Evolutionary conservation across 805 yeast species (phyloP), one percentile per base, ranked within the genome.

Genomic region (Lachancea nothofagi): DNA sequence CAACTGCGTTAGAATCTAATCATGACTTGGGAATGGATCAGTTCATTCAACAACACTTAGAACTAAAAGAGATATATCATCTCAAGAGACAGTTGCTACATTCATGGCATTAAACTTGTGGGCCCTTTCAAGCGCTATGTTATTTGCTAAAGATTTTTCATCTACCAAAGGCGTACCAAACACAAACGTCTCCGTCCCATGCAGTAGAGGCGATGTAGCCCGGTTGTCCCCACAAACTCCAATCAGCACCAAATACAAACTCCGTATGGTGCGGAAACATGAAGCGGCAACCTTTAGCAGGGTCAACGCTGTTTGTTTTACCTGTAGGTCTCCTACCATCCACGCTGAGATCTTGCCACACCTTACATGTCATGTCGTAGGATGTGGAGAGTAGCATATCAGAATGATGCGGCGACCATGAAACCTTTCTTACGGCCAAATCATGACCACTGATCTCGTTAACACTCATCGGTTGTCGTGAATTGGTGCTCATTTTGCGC

Each of bases 121-220:
- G 19, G 28, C 13, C 28, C 13, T 25, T n/a, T 2, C 28, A 18
- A n/a, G 29, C 24, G 29, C 9, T 27, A 13, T 21, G 15, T 9
- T n/a, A n/a, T n/a, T n/a, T n/a, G n/a, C 33, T 7, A 26, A 30
- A 12, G 7, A 6, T 12, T 20, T 9, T 20, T 21, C 20, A 27
- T 22, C 27, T 28, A n/a, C 17, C 21, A 20, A 35, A 46, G 1
- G 84, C 76, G 50, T 83, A 88, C 95, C 95, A 93, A 6, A 93
- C 74, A 56, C 83, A 81, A 5, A 88, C 80, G 83, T 86, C 87
- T 55, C 90, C 95, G 65, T 90, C 98, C 96, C 96, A 90, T 2
- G 96, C 96, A 0, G 89, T 81, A 12, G 96, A 80, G 7, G 93
- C 95, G 13, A 83, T 88, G 88, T 93, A 89, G 1, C 97, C 97